Base-by-base conservation (phyloP, 2,329 filamentous ascomycete genomes). In the Clonostachys solani region DNA sequence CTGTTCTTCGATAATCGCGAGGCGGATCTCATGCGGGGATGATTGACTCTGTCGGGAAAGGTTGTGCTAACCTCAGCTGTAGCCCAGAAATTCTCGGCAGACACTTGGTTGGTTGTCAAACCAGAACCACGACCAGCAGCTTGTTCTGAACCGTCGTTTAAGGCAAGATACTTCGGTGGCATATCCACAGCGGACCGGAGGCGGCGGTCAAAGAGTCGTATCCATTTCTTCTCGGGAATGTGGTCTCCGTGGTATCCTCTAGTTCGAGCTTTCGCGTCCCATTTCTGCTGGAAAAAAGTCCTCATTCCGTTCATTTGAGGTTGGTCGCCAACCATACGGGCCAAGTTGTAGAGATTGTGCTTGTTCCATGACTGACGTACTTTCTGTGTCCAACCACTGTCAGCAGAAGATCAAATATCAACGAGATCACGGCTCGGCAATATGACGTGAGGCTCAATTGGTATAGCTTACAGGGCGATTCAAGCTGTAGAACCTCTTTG, bases 231-330 rank as follows among this genome's bases (percentile, higher is more conserved):
- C 74, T 99, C 94, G 54, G 86, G 84, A 56, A 99, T 86, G 63
- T 96, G 89, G 65, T 96, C 92, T 68, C 92, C 94, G 72, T 99
- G 94, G 69, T 97, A 99, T 53, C 80, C 84, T 56, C 94, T 85
- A 40, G 89, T 82, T 54, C 84, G 67, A 18, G 91, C 83, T 71
- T 99, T 99, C 60, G 92, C 89, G 2, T 72, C 69, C 92, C 92
- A 99, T 86, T 99, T 99, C 71, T 97, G 92, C 77, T 97, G 92
- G 79, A 95, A 99, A 72, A 94, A 95, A 41, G 92, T 96, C 52
- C 72, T 68, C 44, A 56, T 56, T 15, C 63, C 59, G 17, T 54
- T 60, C 33, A 62, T 58, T 19, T 55, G 53, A 6, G 59, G 51
- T 56, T 61, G 65, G 43, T 55, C 55, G 15, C 64, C 66, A 33